Percentiles rank a stretch among this genome's conserved stretches.
Conservation (phyloP, 768 basidiomycete species). For the Lentinula detonsa region DNA sequence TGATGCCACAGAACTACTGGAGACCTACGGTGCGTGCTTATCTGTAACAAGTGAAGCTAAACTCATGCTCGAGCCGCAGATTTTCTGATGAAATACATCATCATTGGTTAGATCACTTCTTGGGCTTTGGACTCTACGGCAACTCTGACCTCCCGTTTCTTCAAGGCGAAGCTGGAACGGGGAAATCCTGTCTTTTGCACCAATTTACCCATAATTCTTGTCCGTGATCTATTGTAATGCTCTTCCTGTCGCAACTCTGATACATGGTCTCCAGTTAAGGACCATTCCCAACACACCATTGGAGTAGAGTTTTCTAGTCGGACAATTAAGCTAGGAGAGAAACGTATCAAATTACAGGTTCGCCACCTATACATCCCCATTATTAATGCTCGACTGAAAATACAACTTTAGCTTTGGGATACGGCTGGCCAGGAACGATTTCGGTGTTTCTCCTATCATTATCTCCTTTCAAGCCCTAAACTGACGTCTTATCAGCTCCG, state of each 20-base stretch:
- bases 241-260: slow-evolving; percentile 2
- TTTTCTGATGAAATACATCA: slow-evolving; percentile 98
- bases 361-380: slow-evolving; percentile 15
- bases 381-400: slow-evolving; percentile 11
- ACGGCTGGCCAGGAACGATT: slow-evolving; percentile 97
- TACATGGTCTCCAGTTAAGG: slow-evolving; percentile 65
- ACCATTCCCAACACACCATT: slow-evolving; percentile 96
- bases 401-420: slow-evolving; percentile 77
- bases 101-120: slow-evolving; percentile 62
- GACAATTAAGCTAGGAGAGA: slow-evolving; percentile 89
- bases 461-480: not conserved
- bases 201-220: slow-evolving; percentile 96
- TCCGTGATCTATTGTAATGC: slow-evolving; percentile 33
- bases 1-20: slow-evolving; percentile 88
- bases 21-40: slow-evolving; percentile 75
- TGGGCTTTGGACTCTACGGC: slow-evolving; percentile 6
- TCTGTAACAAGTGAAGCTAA: not conserved
- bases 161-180: slow-evolving; percentile 91
- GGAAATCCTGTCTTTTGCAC: slow-evolving; percentile 95
- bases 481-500: slow-evolving; percentile 46
- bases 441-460: slow-evolving; percentile 40
- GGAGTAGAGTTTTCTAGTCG: slow-evolving; percentile 97
- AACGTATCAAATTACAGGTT: slow-evolving; percentile 93
- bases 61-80: slow-evolving; percentile 43
- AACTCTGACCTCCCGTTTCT: slow-evolving; percentile 2